Base-by-base conservation (phyloP, 495 filamentous ascomycete species). In the Patellaria atrata region DNA sequence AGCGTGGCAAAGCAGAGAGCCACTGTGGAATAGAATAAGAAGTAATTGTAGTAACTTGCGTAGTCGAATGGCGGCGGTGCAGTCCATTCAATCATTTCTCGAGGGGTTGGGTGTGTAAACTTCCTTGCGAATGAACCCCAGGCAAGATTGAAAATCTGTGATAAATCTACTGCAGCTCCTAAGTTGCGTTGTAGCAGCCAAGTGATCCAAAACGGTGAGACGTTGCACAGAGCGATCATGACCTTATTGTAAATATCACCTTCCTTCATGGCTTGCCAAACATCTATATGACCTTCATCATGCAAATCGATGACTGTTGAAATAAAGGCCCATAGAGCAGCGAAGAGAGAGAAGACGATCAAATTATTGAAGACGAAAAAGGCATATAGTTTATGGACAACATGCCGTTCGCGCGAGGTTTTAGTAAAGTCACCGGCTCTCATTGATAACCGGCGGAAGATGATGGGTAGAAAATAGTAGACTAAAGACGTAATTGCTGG, bases 351-450 rank as follows among this genome's bases (percentile, higher is more conserved):
- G 60, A 94, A 94, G 38, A 96, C 75, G 47, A 96, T 57, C 29
- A 96, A 60, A 52, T 96, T 94, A 64, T 99, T 99, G 68, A 99
- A 82, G 29, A 96, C 73, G 60, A 96, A 96, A 59, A 99, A 99
- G 10, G 82, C 66, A 55, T 94, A 99, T 2, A 99, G 67, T 51
- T 92, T 89, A 33, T 73, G 71, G 18, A 85, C 70, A 43, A 97
- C 89, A 54, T 96, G 85, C n/a, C 82, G 70, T 46, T 97, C 89
- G 22, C 89, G 72, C 13, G 81, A 80, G 3, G 85, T 91, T 53
- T 94, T 96, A 24, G 82, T 91, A 39, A 73, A 65, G 53, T 94
- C 87, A 40, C 89, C 91, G 14, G 75, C 77, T 39, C 64, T 64
- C 27, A 83, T 76, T 1, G 82, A 71, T 18, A 92, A 63, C 15